Conservation (phyloP, 371 early-diverging fungal genomes). For the Lichtheimia hyalospora region DNA sequence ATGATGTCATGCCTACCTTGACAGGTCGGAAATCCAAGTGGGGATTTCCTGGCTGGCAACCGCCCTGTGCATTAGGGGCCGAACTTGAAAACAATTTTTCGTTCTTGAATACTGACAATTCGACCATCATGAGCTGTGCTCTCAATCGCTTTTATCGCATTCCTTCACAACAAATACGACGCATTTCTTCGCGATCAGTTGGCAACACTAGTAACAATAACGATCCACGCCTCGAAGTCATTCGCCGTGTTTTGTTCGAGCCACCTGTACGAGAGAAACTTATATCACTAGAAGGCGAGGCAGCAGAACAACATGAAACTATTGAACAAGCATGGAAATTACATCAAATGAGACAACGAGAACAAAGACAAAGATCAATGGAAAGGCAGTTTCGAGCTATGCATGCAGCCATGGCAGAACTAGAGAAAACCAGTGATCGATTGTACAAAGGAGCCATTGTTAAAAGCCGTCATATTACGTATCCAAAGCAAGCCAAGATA, state of each 20-base stretch:
- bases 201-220: slow-evolving; percentile 3
- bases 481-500: slow-evolving; percentile 75
- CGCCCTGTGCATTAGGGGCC: no score
- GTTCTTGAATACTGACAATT: no score
- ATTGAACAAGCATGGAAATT: slow-evolving; percentile 79
- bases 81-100: no score
- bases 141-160: background rate
- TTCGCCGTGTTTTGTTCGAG: slow-evolving; percentile 74
- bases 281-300: slow-evolving; percentile 38
- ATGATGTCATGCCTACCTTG: no score
- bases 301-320: slow-evolving; percentile 59
- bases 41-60: no score
- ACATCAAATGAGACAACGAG: slow-evolving; percentile 58
- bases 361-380: slow-evolving; percentile 56
- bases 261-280: slow-evolving; percentile 29
- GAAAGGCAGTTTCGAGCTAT: slow-evolving; percentile 72
- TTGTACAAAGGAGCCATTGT: slow-evolving; percentile 71
- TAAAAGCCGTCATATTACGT: slow-evolving; percentile 63
- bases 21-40: no score
- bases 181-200: slow-evolving; percentile 3
- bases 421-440: slow-evolving; percentile 63
- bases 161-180: slow-evolving; percentile 4
- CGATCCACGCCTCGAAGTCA: slow-evolving; percentile 70
- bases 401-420: slow-evolving; percentile 68
- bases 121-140: no score